Percentiles rank a stretch among this genome's conserved stretches.
phyloP scores from a whole-genome alignment of 176 grass and related monocot species.

The Eleusine coracana region DNA sequence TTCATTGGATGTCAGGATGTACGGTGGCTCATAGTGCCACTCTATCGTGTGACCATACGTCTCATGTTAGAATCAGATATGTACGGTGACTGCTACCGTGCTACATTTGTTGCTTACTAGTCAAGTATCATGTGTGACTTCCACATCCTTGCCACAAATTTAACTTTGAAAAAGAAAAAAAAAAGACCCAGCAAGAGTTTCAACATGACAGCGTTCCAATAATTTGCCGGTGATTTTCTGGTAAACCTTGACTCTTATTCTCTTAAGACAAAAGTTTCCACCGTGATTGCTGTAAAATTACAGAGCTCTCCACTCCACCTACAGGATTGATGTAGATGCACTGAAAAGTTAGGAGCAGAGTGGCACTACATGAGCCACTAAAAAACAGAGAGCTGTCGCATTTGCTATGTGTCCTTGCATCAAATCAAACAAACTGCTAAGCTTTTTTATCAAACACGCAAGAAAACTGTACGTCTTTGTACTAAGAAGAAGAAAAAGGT shows the following conservation, averaged over 20 bases:
- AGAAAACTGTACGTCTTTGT: too few relatives aligned
- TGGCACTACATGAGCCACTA: background rate
- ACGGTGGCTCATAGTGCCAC: too few relatives aligned
- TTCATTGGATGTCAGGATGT: background rate
- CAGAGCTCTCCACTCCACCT: background rate
- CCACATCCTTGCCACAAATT: background rate
- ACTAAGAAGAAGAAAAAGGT: too few relatives aligned
- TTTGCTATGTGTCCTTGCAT: background rate
- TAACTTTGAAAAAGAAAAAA: too few relatives aligned
- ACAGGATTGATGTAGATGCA: background rate
- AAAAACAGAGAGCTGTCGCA: background rate
- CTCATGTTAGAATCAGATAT: background rate
- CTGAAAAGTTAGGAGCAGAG: slow-evolving; percentile 12
- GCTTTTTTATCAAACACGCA: too few relatives aligned
- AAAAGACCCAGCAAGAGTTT: too few relatives aligned
- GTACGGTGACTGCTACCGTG: background rate
- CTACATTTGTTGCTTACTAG: background rate
- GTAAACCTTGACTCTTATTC: background rate
- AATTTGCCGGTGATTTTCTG: background rate
- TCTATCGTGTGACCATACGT: background rate
- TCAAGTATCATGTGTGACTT: slow-evolving; percentile 4
- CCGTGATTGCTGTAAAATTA: background rate
- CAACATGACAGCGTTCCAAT: too few relatives aligned
- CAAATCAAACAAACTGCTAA: background rate
- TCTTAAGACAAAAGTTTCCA: background rate